Percentiles rank a stretch among this genome's conserved stretches.
phyloP scores from a whole-genome alignment of 805 yeast genomes.

The Cyberlindnera nakhonratchasimensis region DNA sequence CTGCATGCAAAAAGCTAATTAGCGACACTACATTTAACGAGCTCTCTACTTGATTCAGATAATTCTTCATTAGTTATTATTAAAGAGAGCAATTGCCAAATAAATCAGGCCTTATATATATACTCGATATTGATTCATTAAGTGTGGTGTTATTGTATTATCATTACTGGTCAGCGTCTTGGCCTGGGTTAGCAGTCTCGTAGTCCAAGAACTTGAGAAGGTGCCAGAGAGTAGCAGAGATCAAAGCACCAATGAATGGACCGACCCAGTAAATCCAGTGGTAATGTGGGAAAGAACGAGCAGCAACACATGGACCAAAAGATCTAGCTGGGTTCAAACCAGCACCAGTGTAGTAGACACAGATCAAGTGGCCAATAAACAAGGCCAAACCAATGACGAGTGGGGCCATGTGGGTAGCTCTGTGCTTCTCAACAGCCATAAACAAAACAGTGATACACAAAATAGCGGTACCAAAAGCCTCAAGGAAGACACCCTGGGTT shows the following conservation, averaged over 20 bases:
- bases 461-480: conserved; percentile 73
- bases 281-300: conserved; percentile 68
- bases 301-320: conserved; percentile 79
- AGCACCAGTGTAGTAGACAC: conserved; percentile 84
- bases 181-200: conserved; percentile 67
- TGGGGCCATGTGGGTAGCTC: conserved; percentile 76
- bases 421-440: conserved; percentile 79
- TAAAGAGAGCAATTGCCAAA: background rate
- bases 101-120: background rate
- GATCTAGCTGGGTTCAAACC: conserved; percentile 91
- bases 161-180: conserved; percentile 47
- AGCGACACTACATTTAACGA: too few relatives aligned
- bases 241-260: conserved; percentile 65
- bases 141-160: background rate
- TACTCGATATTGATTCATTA: conserved; percentile 1
- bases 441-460: conserved; percentile 75
- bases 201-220: conserved; percentile 61
- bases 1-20: too few relatives aligned
- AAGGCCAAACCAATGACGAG: conserved; percentile 78
- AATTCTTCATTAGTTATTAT: conserved; percentile 6
- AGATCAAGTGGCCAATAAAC: conserved; percentile 76
- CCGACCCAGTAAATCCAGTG: conserved; percentile 96
- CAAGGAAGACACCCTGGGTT: conserved; percentile 75
- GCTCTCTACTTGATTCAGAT: background rate
- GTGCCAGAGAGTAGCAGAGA: conserved; percentile 68